A percentile compares a stretch with the other conserved stretches of the same genome.
Conservation (phyloP, 768 basidiomycete genomes). For the Lentinus tigrinus region DNA sequence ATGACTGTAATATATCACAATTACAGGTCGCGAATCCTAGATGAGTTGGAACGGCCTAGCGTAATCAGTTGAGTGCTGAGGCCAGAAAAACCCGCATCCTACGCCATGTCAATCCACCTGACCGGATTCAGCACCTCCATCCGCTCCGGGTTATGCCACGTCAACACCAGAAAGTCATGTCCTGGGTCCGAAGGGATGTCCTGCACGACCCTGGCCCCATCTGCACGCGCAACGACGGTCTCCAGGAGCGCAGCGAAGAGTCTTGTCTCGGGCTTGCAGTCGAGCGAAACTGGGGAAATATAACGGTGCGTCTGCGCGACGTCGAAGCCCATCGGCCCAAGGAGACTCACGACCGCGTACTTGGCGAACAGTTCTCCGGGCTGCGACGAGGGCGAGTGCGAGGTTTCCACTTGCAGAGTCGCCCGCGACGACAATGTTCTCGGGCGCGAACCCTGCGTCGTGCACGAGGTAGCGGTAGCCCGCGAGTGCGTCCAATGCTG, state of each 20-base stretch:
- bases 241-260: constrained; percentile 32
- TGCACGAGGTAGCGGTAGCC: constrained; percentile 72
- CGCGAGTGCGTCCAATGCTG: constrained; percentile 70
- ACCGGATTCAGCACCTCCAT: constrained; percentile 5
- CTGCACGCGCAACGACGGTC: constrained; percentile 28
- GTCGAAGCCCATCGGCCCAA: constrained; percentile 6
- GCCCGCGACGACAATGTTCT: constrained; percentile 66
- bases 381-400: constrained; percentile 48
- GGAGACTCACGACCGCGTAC: constrained; percentile 5
- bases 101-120: constrained; percentile 9
- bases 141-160: constrained; percentile 20
- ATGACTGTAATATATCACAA: too few species aligned
- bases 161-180: constrained; percentile 16
- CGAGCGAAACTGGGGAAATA: constrained; percentile 17
- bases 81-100: too few species aligned
- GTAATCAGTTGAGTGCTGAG: too few species aligned
- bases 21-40: too few species aligned
- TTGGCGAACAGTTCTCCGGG: not conserved
- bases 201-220: constrained; percentile 21
- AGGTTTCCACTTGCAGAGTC: constrained; percentile 83
- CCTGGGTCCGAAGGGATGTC: constrained; percentile 12
- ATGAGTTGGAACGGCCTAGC: too few species aligned
- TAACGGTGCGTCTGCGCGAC: constrained; percentile 12
- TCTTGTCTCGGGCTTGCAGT: constrained; percentile 1
- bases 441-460: constrained; percentile 52